Conservation (phyloP, 108 stramenopile species). For the Aurantiochytrium sp. region DNA sequence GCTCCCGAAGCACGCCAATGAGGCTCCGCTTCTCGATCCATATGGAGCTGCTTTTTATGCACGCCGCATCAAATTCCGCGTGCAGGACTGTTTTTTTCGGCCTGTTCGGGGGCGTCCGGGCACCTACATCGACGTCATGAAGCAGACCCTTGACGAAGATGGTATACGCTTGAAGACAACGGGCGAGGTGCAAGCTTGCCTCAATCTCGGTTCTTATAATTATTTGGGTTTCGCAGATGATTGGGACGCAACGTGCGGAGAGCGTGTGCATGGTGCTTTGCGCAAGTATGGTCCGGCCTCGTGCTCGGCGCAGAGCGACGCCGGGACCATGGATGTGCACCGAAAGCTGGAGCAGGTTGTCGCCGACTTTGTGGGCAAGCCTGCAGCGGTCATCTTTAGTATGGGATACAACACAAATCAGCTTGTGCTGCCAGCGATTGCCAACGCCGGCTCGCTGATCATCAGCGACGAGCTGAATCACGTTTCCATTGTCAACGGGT, state of each 20-base stretch:
- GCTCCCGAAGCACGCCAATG: neutral
- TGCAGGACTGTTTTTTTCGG: slow-evolving; percentile 94
- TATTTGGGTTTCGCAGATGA: slow-evolving; percentile 29
- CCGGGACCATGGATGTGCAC: slow-evolving; percentile 74
- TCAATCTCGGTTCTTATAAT: slow-evolving; percentile 33
- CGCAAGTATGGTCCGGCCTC: neutral
- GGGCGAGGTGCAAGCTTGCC: neutral
- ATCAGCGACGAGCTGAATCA: slow-evolving; percentile 93
- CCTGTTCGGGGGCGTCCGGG: slow-evolving; percentile 82
- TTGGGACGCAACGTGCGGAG: neutral
- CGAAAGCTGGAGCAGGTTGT: slow-evolving; percentile 74
- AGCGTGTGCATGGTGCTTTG: neutral
- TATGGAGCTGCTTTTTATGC: slow-evolving; percentile 71
- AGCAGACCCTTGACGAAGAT: slow-evolving; percentile 71
- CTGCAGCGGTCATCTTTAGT: slow-evolving; percentile 83
- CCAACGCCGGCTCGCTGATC: slow-evolving; percentile 70
- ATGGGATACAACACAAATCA: slow-evolving; percentile 99
- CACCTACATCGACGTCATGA: slow-evolving; percentile 76
- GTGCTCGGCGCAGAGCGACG: slow-evolving; percentile 48
- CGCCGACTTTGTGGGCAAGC: slow-evolving; percentile 81
- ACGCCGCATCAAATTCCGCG: slow-evolving; percentile 82
- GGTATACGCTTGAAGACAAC: slow-evolving; percentile 71
- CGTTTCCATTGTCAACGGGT: slow-evolving; percentile 96
- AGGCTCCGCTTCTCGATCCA: neutral
- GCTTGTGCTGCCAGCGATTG: slow-evolving; percentile 83